Evolutionary conservation across 768 basidiomycete species (phyloP).

Genomic region (Cystobasidium onofrii): DNA sequence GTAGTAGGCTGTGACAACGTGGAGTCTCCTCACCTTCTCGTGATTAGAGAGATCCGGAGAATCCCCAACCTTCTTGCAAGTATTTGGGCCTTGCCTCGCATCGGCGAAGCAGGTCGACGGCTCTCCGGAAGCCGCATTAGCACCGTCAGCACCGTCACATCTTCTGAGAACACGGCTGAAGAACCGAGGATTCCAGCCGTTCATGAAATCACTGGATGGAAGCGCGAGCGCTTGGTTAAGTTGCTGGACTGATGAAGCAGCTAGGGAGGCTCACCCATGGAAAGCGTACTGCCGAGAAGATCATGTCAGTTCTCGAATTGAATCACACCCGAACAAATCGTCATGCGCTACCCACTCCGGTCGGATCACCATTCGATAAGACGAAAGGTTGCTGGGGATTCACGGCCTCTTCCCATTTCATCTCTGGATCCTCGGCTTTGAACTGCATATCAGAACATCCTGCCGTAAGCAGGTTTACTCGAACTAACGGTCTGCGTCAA

Average conservation of each 20-base stretch:
- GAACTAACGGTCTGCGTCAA: no score
- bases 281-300: not conserved
- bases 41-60: not conserved
- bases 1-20: no score
- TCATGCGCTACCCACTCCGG: not conserved
- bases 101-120: not conserved
- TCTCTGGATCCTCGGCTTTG: not conserved
- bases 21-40: not conserved
- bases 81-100: not conserved
- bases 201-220: not conserved
- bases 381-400: not conserved
- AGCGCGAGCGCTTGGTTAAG: not conserved
- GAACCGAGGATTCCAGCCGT: not conserved
- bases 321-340: no score
- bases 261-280: not conserved
- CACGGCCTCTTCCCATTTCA: not conserved
- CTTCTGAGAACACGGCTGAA: not conserved
- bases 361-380: conserved; percentile 1
- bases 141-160: not conserved
- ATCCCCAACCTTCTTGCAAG: not conserved
- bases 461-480: no score
- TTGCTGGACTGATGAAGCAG: no score
- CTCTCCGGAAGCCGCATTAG: not conserved
- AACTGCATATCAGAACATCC: not conserved
- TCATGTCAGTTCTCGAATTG: not conserved